phyloP scores from a whole-genome alignment of 257 asterid species.

The Solanum chiquidenum region DNA sequence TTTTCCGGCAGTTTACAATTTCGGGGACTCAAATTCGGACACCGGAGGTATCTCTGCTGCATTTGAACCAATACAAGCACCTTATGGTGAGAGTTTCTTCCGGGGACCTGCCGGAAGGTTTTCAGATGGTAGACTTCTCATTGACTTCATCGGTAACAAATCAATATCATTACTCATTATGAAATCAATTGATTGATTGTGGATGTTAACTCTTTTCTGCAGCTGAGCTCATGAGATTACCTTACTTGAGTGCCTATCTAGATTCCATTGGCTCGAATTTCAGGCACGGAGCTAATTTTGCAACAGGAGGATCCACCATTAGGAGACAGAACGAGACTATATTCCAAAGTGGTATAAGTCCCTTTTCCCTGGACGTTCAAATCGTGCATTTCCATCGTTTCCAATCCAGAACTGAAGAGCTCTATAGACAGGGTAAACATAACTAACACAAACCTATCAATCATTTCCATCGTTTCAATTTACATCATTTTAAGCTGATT shows the following conservation, averaged over 20 bases:
- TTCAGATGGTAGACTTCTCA: constrained; percentile 52
- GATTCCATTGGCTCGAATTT: constrained; percentile 34
- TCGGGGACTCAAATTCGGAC: constrained; percentile 57
- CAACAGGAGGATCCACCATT: constrained; percentile 37
- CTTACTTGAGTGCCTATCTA: constrained; percentile 37
- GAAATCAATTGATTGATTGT: background rate
- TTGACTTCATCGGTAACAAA: constrained; percentile 39
- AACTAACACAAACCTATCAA: background rate
- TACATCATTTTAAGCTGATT: background rate
- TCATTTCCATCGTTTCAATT: background rate
- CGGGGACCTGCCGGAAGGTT: constrained; percentile 30
- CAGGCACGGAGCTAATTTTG: constrained; percentile 47
- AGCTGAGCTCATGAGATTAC: constrained; percentile 49
- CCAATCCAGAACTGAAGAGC: constrained; percentile 21
- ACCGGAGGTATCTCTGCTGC: constrained; percentile 49
- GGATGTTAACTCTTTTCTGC: background rate
- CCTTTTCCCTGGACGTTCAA: constrained; percentile 42
- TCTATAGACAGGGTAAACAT: constrained; percentile 27
- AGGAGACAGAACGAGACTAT: constrained; percentile 20
- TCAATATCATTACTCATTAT: background rate
- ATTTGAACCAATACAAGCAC: constrained; percentile 29
- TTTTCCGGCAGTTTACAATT: constrained; percentile 48
- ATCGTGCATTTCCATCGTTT: constrained; percentile 24
- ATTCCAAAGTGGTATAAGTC: constrained; percentile 26
- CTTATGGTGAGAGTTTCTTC: constrained; percentile 39